Conservation (phyloP, 192 early-diverging fungal species). For the Coemansia sp. region DNA sequence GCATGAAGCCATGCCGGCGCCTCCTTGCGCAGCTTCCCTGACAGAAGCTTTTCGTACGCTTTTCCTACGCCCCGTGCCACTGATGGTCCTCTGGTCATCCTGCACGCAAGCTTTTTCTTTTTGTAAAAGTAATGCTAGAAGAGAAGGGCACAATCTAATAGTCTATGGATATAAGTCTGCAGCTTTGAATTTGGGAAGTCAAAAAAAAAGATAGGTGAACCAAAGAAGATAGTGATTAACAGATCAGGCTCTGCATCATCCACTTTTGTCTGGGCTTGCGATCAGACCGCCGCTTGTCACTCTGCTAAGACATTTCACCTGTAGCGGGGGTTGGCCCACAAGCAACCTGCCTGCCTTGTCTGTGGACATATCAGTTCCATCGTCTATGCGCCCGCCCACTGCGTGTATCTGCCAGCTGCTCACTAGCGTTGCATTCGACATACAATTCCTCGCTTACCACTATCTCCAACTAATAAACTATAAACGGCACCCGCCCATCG, state of each 20-base stretch:
- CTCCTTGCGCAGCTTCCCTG: slow-evolving; percentile 31
- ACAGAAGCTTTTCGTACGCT: slow-evolving; percentile 43
- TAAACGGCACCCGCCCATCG: background rate
- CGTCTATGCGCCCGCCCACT: background rate
- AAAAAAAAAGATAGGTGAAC: slow-evolving; percentile 1
- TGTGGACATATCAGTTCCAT: background rate
- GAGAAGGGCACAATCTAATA: background rate
- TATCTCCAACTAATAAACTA: background rate
- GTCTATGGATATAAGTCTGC: background rate
- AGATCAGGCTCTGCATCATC: background rate
- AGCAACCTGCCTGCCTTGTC: background rate
- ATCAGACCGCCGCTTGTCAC: background rate
- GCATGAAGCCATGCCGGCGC: slow-evolving; percentile 54
- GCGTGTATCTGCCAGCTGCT: background rate
- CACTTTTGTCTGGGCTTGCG: background rate
- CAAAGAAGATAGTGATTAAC: background rate
- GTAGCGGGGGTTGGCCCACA: background rate
- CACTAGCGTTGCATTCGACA: no score
- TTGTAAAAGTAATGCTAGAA: background rate
- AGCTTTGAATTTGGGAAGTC: background rate
- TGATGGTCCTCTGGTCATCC: slow-evolving; percentile 49
- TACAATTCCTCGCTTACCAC: background rate
- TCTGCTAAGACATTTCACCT: background rate
- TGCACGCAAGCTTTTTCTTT: background rate
- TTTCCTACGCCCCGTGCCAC: slow-evolving; percentile 27